phyloP scores from a whole-genome alignment of 352 stramenopile genomes.

The Globisporangium solare region DNA sequence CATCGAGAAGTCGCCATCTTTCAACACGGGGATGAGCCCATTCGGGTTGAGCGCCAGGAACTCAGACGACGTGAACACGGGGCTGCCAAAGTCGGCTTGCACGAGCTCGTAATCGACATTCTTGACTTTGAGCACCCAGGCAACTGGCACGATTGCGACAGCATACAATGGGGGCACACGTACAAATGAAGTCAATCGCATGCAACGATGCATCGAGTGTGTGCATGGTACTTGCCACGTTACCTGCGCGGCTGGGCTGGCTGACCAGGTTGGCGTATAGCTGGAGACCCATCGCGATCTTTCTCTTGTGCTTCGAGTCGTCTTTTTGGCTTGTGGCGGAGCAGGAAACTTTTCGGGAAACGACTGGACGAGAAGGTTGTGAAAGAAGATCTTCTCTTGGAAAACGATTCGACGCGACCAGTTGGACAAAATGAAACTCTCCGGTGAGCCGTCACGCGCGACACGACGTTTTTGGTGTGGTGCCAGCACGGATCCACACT shows the following conservation, averaged over 20 bases:
- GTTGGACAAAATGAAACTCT: too few relatives aligned
- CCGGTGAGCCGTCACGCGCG: too few relatives aligned
- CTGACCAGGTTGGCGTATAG: conserved; percentile 37
- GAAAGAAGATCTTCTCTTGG: too few relatives aligned
- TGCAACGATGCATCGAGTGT: background rate
- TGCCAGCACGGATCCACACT: too few relatives aligned
- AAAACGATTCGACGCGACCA: too few relatives aligned
- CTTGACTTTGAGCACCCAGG: conserved; percentile 37
- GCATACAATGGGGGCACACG: background rate
- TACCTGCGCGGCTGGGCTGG: conserved; percentile 23
- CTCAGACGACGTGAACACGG: conserved; percentile 26
- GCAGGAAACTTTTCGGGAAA: background rate
- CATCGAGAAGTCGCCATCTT: conserved; percentile 55
- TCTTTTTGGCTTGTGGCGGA: background rate
- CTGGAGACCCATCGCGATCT: conserved; percentile 24
- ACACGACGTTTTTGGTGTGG: too few relatives aligned
- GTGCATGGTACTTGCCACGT: background rate
- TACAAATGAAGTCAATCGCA: background rate
- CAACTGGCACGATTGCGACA: conserved; percentile 8
- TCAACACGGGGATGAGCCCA: conserved; percentile 37
- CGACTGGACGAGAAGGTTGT: background rate
- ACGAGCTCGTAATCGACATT: conserved; percentile 28
- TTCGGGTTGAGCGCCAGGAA: conserved; percentile 56
- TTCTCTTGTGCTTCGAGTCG: background rate
- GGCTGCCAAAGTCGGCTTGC: conserved; percentile 18